Conservation (phyloP, 2,329 filamentous ascomycete species). For the Helminthosporium solani region DNA sequence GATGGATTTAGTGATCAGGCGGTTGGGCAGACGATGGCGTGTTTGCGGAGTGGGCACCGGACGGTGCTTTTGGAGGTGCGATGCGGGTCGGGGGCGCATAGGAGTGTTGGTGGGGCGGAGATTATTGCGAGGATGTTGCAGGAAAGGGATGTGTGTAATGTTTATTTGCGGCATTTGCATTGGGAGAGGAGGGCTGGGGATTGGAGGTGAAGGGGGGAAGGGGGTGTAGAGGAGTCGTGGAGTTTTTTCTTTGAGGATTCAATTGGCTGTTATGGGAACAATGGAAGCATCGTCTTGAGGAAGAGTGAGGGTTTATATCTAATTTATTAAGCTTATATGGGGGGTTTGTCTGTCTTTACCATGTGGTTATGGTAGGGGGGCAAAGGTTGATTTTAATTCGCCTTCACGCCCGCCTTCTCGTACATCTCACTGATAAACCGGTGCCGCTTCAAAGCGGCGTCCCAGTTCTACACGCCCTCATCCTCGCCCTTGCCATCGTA, state of each 20-base stretch:
- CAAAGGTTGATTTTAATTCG: no score
- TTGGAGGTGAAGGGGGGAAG: background rate
- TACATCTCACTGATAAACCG: conserved; percentile 13
- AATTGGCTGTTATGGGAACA: no score
- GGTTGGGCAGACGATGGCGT: background rate
- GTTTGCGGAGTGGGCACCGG: background rate
- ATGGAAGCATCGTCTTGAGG: no score
- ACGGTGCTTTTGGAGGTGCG: conserved; percentile 15
- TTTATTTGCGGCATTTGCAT: conserved; percentile 31
- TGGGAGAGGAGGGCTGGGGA: conserved; percentile 12
- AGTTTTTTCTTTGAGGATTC: no score
- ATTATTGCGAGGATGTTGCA: conserved; percentile 20
- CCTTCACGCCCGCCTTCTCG: conserved; percentile 12
- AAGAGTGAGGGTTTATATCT: no score
- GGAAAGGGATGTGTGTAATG: conserved; percentile 9
- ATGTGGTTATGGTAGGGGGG: no score
- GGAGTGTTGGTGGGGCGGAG: conserved; percentile 36
- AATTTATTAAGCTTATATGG: no score
- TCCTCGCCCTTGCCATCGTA: conserved; percentile 35
- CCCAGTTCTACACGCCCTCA: conserved; percentile 11
- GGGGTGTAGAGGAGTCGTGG: no score
- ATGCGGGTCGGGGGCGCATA: conserved; percentile 31
- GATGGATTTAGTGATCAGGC: background rate
- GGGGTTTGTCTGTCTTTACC: no score
- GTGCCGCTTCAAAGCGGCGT: conserved; percentile 12